phyloP scores from a whole-genome alignment of 768 basidiomycete species.

The Rhizopogon vulgaris region DNA sequence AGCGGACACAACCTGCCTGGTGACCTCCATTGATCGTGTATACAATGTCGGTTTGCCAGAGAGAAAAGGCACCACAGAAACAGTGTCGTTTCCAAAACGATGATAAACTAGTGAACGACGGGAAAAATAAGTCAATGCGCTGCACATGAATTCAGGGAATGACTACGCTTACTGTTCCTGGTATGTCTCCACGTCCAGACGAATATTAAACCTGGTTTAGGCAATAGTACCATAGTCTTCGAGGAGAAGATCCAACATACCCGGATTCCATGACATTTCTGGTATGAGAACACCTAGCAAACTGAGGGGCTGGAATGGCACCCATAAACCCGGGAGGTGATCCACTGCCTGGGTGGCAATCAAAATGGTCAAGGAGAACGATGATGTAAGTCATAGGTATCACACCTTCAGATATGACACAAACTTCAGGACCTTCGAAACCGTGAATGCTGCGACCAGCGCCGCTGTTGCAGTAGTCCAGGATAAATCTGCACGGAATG shows the following conservation, averaged over 20 bases:
- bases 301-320: constrained; percentile 15
- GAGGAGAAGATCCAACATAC: constrained; percentile 2
- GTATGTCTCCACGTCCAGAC: constrained; percentile 19
- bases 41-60: constrained; percentile 12
- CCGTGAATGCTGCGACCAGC: constrained; percentile 1
- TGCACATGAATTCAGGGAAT: neutral
- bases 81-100: constrained; percentile 13
- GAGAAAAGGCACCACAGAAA: constrained; percentile 18
- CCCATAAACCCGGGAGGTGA: constrained; percentile 13
- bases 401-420: constrained; percentile 12
- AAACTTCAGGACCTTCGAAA: constrained; percentile 13
- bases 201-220: constrained; percentile 10
- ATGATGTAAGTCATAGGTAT: neutral
- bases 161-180: constrained; percentile 7
- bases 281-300: constrained; percentile 7
- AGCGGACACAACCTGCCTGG: constrained; percentile 11
- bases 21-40: constrained; percentile 17
- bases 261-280: constrained; percentile 16
- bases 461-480: constrained; percentile 3
- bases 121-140: neutral
- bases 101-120: constrained; percentile 11
- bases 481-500: neutral
- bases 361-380: neutral
- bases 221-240: neutral
- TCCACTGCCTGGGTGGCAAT: constrained; percentile 8